Evolutionary conservation across 345 rosid genomes (phyloP), one percentile per base, ranked within the genome.

Genomic region (Kernera saxatilis): DNA sequence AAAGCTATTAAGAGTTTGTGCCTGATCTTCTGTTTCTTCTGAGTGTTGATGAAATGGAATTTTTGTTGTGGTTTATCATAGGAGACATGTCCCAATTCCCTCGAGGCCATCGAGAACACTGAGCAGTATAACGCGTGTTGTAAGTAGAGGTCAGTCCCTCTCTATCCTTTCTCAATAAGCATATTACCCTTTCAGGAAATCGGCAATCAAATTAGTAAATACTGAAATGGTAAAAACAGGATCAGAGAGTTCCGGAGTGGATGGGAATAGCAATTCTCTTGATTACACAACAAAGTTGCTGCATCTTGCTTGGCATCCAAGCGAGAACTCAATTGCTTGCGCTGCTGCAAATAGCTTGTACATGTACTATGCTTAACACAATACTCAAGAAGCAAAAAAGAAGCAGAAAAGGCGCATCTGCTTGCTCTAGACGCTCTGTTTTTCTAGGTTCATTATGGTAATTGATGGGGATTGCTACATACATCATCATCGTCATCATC

Each of bases 291-390:
- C 97, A 32, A 95, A 95, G 82, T 70, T 95, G 84, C 86, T 92
- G 71, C 99, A 95, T 81, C 82, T 95, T 44, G 97, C 98, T 10
- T 90, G 99, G 99, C 99, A 95, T 79, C 99, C 99, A 5, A 83
- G 80, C 0, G 97, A 90, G 79, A 88, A 90, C 70, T 85, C 97
- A 17, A 85, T 95, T 15, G 99, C 99, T 72, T 95, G 99, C 70
- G 99, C 99, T 7, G 94, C 99, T 58, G 91, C 96, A 76, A 95
- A 92, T 85, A 95, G 98, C 87, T 79, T 95, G 85, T 95, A 95
- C 87, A 95, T 95, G 99, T 95, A 95, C 74, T 90, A 81, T 78
- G 97, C 99, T 52, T 94, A 57, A 66, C 27, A 5, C 15, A 25
- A 49, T 8, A 48, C 51, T 6, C 61, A 4, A 17, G 78, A 84